Evolutionary conservation across 768 basidiomycete genomes (phyloP), one percentile per base, ranked within the genome.

Genomic region (Boletus speciosus): DNA sequence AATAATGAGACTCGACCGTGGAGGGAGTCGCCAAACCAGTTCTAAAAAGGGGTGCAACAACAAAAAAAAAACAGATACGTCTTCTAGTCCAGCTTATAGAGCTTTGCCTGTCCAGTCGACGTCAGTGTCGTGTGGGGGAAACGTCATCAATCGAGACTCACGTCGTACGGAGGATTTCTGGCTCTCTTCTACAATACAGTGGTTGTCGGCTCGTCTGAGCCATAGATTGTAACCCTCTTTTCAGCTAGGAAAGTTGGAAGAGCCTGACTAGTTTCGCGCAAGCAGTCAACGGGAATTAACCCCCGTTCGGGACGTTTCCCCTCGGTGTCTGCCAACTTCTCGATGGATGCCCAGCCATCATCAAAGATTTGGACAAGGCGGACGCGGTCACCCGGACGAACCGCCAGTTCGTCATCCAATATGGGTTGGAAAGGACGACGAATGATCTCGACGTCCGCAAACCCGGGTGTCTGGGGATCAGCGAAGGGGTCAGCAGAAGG

Each of bases 331-430:
- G 54, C 56, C 10, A 78, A 49, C 54, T 75, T 80, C 71, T 85
- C 79, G 36, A 85, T 80, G 56, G 80, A 67, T 6, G 80, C 81
- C 88, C 88, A 90, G 1, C 86, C 88, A 59, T 89, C 88, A 53
- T 86, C 82, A 62, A 82, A 90, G 23, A 79, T 61, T 46, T 73
- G 69, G 11, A 84, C 6, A 31, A 89, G 68, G 61, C 69, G 78
- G 11, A 88, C 80, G 5, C 61, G 59, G 46, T 88, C 85, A 1
- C 78, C 80, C 0, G 72, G 70, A 0, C 23, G 37, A 1, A 88
- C 84, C 0, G 65, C 55, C 4, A 90, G 63, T 65, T 90, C 88
- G 59, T 90, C 88, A 4, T 73, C 66, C 21, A 82, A 70, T 1
- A 79, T 77, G 19, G 82, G 80, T 37, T 68, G 55, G 66, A 85